Base-by-base conservation (phyloP, 306 rosid species). In the Morella rubra region DNA sequence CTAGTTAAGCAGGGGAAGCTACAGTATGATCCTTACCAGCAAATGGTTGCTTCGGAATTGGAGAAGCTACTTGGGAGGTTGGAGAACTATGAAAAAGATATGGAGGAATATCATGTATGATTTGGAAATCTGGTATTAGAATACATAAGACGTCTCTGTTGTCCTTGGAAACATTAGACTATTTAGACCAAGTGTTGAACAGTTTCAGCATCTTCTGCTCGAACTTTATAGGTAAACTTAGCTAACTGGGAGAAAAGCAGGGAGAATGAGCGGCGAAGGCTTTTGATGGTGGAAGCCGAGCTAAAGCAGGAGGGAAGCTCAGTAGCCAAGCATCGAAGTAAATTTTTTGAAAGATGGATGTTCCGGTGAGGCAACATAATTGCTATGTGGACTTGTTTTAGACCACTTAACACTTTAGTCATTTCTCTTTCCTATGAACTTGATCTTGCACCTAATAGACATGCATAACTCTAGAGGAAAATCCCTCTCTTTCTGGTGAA, bases 101-200 rank as follows among this genome's bases (percentile, higher is more conserved):
- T 95, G 98, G 86, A 90, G 82, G 92, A 89, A 40, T 95, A 90
- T 85, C 95, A 89, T 82, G 97, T 95, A 85, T 75, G 22, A 15
- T 44, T 75, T 64, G 73, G 47, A 20, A 32, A 47, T 64, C 44
- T 54, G 58, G 6, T 66, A 59, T 1, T 61, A 6, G 62, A 7
- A 73, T 41, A 59, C 50, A 11, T 22, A 73, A 20, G 37, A 53
- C 45, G 56, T 13, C 42, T 47, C 19, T 19, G 27, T 6, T 53
- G 66, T 42, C 14, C 0, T 18, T 16, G 24, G 62, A 60, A 8
- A 32, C 20, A 37, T 51, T 8, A 37, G 71, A 7, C 13, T 51
- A 50, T 73, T 76, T 41, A 60, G 44, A 65, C 22, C 32, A 8
- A 60, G 72, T 54, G 71, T 52, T 64, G 32, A 11, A 41, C 37